Evolutionary conservation across 139 green algal species (phyloP), one percentile per base, ranked within the genome.

Genomic region (Astrephomene gubernaculifera): DNA sequence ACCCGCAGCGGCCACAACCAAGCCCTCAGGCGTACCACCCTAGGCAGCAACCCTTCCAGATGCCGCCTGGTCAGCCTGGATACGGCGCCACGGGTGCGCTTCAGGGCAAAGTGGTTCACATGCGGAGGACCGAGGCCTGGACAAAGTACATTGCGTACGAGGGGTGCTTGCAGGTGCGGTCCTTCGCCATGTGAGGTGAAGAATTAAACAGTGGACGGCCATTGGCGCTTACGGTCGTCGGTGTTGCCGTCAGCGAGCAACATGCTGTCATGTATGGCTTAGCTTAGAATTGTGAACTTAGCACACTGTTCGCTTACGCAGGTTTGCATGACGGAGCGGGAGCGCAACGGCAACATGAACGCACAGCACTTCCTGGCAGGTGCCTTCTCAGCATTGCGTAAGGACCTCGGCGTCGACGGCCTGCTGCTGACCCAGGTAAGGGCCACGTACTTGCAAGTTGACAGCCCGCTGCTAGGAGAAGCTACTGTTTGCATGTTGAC

Each of bases 121-220:
- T 92, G 86, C 68, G 67, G 3, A 61, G 89, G 5, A 71, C 57
- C 0, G 89, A 92, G n/a, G 89, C 87, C 7, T 92, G 89, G 89
- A 63, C 82, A 60, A 86, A 87, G 63, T 92, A 90, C 68, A 76
- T 92, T 9, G 89, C 89, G 0, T 92, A 92, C 70, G 89, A 92
- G 73, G 89, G 86, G 38, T 92, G 82, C 83, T 80, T 89, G 10
- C 89, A 92, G 86, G 89, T 92, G 57, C 57, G 19, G 6, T 65
- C 17, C 49, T 57, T 57, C 17, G 49, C 49, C 17, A 57, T 57
- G 49, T 57, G n/a, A n/a, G n/a, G n/a, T n/a, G n/a, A n/a, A n/a
- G n/a, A n/a, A n/a, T n/a, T n/a, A n/a, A n/a, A n/a, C n/a, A n/a
- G n/a, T n/a, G n/a, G n/a, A n/a, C n/a, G n/a, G n/a, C n/a, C n/a